phyloP scores from a whole-genome alignment of 2,329 filamentous ascomycete species.

The Diaporthe sp. region DNA sequence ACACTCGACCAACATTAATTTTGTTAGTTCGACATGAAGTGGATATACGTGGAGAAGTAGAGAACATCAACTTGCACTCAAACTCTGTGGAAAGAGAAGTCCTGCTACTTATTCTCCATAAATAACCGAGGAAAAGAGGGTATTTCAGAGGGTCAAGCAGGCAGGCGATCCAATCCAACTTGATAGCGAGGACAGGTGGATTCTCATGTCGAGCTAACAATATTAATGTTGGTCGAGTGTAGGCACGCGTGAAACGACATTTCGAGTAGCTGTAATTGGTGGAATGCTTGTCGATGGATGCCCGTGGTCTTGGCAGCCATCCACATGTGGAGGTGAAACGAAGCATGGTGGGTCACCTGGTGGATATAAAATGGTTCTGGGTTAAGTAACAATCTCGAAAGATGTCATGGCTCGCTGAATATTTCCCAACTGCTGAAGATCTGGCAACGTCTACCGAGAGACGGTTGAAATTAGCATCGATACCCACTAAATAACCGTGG shows the following conservation, averaged over 20 bases:
- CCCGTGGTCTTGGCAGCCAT: not conserved
- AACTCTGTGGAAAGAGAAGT: too few relatives aligned
- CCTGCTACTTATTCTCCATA: too few relatives aligned
- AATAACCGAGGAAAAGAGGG: too few relatives aligned
- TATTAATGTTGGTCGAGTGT: too few relatives aligned
- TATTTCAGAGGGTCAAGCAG: too few relatives aligned
- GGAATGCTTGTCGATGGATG: not conserved
- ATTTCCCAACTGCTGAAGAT: not conserved
- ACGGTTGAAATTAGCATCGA: not conserved
- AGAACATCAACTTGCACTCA: too few relatives aligned
- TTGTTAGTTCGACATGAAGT: too few relatives aligned
- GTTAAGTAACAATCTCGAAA: not conserved
- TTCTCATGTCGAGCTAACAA: too few relatives aligned
- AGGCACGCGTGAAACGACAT: not conserved
- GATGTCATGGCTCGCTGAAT: constrained; percentile 4
- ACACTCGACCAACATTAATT: too few relatives aligned
- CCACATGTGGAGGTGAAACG: constrained; percentile 14
- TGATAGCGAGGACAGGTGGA: too few relatives aligned
- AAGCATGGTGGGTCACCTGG: not conserved
- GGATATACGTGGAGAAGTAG: too few relatives aligned
- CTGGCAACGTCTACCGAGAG: not conserved
- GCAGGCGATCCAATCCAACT: too few relatives aligned
- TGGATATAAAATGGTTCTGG: not conserved
- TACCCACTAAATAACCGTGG: not conserved
- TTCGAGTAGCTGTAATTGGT: not conserved